phyloP scores from a whole-genome alignment of 345 rosid species.

The Eucalyptus sideroxylon region DNA sequence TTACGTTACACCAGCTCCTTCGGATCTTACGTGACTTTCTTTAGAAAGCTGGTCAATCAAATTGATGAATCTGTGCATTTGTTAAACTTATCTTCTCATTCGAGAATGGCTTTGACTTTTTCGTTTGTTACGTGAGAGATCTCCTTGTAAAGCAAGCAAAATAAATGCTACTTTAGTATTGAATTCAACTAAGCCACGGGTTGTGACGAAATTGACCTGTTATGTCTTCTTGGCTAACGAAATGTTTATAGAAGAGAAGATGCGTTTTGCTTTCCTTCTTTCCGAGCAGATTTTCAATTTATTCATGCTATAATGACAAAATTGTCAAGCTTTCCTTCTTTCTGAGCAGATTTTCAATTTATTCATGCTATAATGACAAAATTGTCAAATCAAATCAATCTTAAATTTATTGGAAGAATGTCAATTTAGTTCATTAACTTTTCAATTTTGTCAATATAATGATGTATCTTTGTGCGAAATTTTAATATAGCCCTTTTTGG shows the following conservation, averaged over 20 bases:
- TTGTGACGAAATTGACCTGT: not conserved
- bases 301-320: rapidly evolving
- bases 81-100: not conserved
- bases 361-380: not conserved
- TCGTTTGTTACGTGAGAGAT: not conserved
- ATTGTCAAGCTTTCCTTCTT: no score
- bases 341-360: no score
- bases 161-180: not conserved
- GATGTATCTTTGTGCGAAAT: rapidly evolving
- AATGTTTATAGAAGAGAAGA: not conserved
- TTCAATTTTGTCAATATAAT: no score
- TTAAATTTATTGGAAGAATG: not conserved
- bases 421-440: not conserved
- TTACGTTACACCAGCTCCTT: not conserved
- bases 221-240: not conserved
- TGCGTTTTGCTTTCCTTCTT: not conserved
- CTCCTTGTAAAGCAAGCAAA: not conserved
- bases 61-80: not conserved
- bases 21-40: not conserved
- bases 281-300: not conserved
- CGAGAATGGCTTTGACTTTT: not conserved
- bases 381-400: not conserved
- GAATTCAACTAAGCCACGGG: not conserved
- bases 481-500: rapidly evolving
- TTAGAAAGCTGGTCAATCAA: not conserved